Percentiles rank a stretch among this genome's conserved stretches.
Conservation (phyloP, 208 protist genomes). For the Leishmania guyanensis region DNA sequence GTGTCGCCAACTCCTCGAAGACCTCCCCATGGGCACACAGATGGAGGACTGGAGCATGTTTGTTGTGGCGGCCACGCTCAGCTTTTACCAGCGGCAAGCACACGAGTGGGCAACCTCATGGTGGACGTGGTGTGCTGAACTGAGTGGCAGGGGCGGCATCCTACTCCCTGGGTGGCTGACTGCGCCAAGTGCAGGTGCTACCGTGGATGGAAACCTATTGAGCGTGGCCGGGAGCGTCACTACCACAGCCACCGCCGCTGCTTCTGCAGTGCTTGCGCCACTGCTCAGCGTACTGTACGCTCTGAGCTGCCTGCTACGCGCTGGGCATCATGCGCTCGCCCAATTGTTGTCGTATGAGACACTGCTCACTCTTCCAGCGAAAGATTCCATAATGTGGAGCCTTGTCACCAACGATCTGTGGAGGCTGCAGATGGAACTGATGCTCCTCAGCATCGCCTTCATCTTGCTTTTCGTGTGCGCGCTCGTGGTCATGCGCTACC, state of each 20-base stretch:
- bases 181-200: not conserved
- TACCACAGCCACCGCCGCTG: not conserved
- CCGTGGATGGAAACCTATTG: not conserved
- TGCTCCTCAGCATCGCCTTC: not conserved
- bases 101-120: not conserved
- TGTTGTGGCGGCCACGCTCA: conserved; percentile 7
- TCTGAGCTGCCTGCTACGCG: not conserved
- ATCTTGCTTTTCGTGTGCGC: not conserved
- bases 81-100: not conserved
- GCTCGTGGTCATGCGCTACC: not conserved
- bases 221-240: too few relatives aligned
- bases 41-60: conserved; percentile 1
- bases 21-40: not conserved
- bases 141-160: not conserved
- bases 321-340: not conserved
- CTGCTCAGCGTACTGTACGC: not conserved
- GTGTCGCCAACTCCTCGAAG: conserved; percentile 6
- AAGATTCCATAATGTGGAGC: conserved; percentile 9
- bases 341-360: not conserved
- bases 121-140: not conserved
- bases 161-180: not conserved
- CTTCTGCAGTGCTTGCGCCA: not conserved
- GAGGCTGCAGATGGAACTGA: conserved; percentile 9
- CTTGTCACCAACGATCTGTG: conserved; percentile 4
- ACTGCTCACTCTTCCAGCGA: not conserved